These are phyloP conservation scores for Lecanoromycetidae sp. DNA, from an alignment of 2,329 filamentous ascomycete genomes.

Conservation along the genomic window DNA sequence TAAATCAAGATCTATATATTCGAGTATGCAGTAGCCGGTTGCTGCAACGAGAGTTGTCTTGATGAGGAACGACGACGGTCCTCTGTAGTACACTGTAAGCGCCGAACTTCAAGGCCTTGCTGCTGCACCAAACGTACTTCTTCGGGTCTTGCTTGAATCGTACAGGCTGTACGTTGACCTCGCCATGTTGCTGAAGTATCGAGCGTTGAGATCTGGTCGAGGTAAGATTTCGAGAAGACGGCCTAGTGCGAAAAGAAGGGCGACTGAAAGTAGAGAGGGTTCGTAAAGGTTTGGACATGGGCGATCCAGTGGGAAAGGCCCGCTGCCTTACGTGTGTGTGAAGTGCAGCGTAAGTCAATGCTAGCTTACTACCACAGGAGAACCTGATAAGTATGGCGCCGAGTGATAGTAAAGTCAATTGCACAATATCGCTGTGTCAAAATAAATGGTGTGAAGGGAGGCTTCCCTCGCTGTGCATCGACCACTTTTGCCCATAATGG, in stretches of 20 bases:
- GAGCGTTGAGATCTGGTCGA: too few relatives aligned
- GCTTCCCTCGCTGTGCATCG: too few relatives aligned
- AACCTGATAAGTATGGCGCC: too few relatives aligned
- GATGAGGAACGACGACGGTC: background rate
- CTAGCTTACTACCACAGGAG: too few relatives aligned
- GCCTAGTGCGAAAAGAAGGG: constrained; percentile 15
- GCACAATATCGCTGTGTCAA: too few relatives aligned
- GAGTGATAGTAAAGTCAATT: too few relatives aligned
- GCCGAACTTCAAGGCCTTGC: background rate
- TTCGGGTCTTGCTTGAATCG: constrained; percentile 24
- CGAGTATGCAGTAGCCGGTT: background rate
- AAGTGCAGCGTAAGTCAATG: too few relatives aligned
- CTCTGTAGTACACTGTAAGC: background rate
- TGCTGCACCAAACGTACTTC: background rate
- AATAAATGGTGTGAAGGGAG: too few relatives aligned
- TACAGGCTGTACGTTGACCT: constrained; percentile 25
- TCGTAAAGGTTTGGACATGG: constrained; percentile 28
- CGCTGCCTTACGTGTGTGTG: background rate
- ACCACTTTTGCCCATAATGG: too few relatives aligned
- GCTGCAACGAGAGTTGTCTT: background rate
- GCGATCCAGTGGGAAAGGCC: constrained; percentile 14
- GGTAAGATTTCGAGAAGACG: constrained; percentile 1
- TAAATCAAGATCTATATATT: background rate
- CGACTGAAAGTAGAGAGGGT: constrained; percentile 28
- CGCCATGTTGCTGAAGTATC: constrained; percentile 8